phyloP scores from a whole-genome alignment of 1,139 yeast genomes.

The Suhomyces yuchorum region DNA sequence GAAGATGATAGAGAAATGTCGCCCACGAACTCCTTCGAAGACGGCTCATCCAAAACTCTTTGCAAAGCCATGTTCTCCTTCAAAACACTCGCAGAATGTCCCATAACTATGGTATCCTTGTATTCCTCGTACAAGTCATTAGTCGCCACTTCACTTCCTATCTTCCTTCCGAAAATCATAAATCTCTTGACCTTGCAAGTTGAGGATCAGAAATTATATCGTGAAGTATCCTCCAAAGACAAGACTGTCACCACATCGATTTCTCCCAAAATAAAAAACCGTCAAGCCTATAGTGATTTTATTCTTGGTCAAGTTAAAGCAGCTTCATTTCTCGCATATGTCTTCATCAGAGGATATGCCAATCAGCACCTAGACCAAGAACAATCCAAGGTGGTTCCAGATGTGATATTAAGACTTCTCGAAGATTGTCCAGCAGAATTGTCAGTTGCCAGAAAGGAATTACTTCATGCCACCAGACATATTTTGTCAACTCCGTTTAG shows the following conservation, averaged over 20 bases:
- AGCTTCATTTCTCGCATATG: slow-evolving; percentile 91
- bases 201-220: slow-evolving; percentile 40
- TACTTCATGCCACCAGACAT: slow-evolving; percentile 92
- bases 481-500: slow-evolving; percentile 88
- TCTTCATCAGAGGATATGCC: slow-evolving; percentile 82
- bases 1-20: slow-evolving; percentile 34
- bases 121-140: slow-evolving; percentile 84
- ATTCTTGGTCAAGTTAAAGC: slow-evolving; percentile 96
- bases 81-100: slow-evolving; percentile 93
- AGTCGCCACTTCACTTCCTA: slow-evolving; percentile 70
- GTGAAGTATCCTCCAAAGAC: slow-evolving; percentile 65
- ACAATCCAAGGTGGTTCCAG: slow-evolving; percentile 77
- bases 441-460: slow-evolving; percentile 88
- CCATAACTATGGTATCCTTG: slow-evolving; percentile 91
- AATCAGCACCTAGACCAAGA: slow-evolving; percentile 61
- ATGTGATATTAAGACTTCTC: slow-evolving; percentile 76
- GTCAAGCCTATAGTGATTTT: slow-evolving; percentile 85
- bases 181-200: slow-evolving; percentile 78
- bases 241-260: slow-evolving; percentile 53
- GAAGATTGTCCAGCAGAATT: slow-evolving; percentile 98
- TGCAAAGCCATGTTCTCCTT: slow-evolving; percentile 74
- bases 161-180: slow-evolving; percentile 80
- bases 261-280: slow-evolving; percentile 70
- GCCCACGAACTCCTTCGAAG: slow-evolving; percentile 38
- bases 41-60: slow-evolving; percentile 41